Evolutionary conservation across 441 rosid genomes (phyloP).

Genomic region (Euphorbia schlechtendalii): DNA sequence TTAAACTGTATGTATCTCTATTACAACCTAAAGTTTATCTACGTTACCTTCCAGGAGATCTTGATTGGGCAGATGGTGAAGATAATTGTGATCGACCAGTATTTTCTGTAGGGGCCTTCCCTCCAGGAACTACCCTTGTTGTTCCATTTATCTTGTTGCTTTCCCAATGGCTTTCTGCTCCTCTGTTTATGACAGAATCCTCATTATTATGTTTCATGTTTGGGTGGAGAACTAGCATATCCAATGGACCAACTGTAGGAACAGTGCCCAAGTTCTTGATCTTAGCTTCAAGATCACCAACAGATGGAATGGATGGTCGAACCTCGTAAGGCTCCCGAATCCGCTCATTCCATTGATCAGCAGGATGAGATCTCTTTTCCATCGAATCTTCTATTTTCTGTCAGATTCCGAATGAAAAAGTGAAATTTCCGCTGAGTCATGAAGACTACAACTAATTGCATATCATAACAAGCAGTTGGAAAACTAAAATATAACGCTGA

Average conservation of each 20-base stretch:
- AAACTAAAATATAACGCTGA: neutral
- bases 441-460: slow-evolving; percentile 10
- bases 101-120: slow-evolving; percentile 29
- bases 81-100: slow-evolving; percentile 48
- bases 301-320: slow-evolving; percentile 33
- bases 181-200: slow-evolving; percentile 34
- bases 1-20: slow-evolving; percentile 7
- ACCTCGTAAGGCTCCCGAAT: slow-evolving; percentile 31
- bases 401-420: slow-evolving; percentile 18
- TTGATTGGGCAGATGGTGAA: slow-evolving; percentile 55
- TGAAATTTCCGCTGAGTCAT: neutral
- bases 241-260: slow-evolving; percentile 33
- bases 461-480: neutral
- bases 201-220: slow-evolving; percentile 35
- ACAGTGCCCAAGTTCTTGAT: slow-evolving; percentile 26
- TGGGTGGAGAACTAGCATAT: slow-evolving; percentile 40
- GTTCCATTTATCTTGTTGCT: slow-evolving; percentile 50
- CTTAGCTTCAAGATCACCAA: slow-evolving; percentile 30
- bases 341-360: slow-evolving; percentile 35
- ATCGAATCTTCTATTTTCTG: slow-evolving; percentile 53
- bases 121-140: slow-evolving; percentile 35
- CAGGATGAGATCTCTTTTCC: slow-evolving; percentile 37
- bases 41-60: slow-evolving; percentile 61
- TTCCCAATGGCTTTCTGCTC: slow-evolving; percentile 27
- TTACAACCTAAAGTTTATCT: neutral